These are phyloP conservation scores for Boletus insuetus DNA, from an alignment of 768 basidiomycete species.

Conservation along the genomic window DNA sequence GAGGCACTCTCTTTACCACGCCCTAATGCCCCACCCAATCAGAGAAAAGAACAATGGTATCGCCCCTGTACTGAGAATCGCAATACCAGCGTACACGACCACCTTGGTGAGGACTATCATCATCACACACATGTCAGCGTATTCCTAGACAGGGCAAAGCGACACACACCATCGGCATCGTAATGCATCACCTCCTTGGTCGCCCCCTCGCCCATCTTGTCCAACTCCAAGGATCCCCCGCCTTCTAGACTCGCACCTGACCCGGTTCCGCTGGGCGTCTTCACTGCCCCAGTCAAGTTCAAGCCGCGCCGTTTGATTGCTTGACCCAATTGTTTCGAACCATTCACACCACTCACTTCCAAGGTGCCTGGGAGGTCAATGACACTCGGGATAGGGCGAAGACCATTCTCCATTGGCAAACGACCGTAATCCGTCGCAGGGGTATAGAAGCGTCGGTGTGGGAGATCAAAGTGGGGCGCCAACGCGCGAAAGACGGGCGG, in stretches of 20 bases:
- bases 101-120: constrained; percentile 79
- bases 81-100: constrained; percentile 88
- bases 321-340: constrained; percentile 33
- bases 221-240: constrained; percentile 25
- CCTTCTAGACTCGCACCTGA: constrained; percentile 25
- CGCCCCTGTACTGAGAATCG: constrained; percentile 56
- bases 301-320: constrained; percentile 25
- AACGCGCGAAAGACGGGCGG: constrained; percentile 83
- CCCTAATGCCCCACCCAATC: constrained; percentile 63
- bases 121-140: background rate
- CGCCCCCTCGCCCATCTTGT: constrained; percentile 26
- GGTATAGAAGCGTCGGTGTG: constrained; percentile 84
- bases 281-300: constrained; percentile 3
- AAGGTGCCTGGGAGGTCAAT: constrained; percentile 65
- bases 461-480: constrained; percentile 65
- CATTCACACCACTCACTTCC: constrained; percentile 40
- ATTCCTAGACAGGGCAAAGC: background rate
- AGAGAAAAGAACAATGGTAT: constrained; percentile 68
- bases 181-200: constrained; percentile 58
- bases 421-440: constrained; percentile 85
- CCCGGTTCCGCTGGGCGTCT: constrained; percentile 18
- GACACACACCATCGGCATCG: constrained; percentile 73
- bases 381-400: constrained; percentile 80
- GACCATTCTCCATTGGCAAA: constrained; percentile 55
- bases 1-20: constrained; percentile 24